Conservation (phyloP, 305 asterid genomes). For the Fraxinus xanthoxyloides region DNA sequence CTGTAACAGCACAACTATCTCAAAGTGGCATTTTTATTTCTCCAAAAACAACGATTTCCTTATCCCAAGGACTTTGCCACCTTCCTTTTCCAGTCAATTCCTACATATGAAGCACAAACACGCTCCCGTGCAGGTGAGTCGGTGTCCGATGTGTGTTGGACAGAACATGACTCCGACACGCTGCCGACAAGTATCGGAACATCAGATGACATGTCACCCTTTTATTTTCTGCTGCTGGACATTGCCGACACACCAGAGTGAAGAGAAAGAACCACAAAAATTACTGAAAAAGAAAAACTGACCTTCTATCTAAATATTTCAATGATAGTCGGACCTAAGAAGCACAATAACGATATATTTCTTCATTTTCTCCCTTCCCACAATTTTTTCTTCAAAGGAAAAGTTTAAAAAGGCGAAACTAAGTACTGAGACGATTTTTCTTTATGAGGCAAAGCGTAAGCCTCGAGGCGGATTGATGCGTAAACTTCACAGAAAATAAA, state of each 20-base stretch:
- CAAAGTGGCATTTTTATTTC: neutral
- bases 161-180: neutral
- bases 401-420: no score
- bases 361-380: neutral
- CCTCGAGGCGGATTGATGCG: no score
- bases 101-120: neutral
- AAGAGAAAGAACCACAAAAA: neutral
- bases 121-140: neutral
- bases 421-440: no score
- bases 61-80: neutral
- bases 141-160: neutral
- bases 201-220: neutral
- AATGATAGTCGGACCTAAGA: neutral
- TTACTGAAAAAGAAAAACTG: neutral
- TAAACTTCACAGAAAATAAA: no score
- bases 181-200: neutral
- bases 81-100: neutral
- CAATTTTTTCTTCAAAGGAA: neutral
- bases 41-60: neutral
- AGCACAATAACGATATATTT: neutral
- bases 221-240: neutral
- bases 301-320: neutral
- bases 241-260: neutral
- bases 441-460: no score
- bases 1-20: neutral